These are phyloP conservation scores for Backusella liffmaniae DNA, from an alignment of 192 early-diverging fungal genomes.

Conservation along the genomic window DNA sequence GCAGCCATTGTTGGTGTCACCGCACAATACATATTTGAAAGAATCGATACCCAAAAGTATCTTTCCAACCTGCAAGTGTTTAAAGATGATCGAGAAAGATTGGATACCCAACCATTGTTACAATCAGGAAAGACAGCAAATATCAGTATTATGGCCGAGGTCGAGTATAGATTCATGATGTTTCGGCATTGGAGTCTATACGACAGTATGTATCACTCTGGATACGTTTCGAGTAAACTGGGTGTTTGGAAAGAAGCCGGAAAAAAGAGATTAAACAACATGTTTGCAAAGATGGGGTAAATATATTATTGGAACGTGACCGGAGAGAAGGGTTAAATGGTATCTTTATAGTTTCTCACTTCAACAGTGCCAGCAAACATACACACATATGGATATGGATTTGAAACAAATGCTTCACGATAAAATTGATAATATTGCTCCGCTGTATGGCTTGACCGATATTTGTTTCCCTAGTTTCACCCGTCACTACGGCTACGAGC, in stretches of 20 bases:
- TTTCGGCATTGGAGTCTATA: constrained; percentile 92
- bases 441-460: constrained; percentile 78
- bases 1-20: constrained; percentile 79
- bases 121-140: constrained; percentile 35
- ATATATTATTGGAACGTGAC: background rate
- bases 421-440: constrained; percentile 68
- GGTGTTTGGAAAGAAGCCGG: constrained; percentile 90
- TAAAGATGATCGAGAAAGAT: constrained; percentile 70
- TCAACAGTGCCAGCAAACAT: constrained; percentile 75
- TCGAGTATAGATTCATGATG: constrained; percentile 87
- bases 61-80: constrained; percentile 55
- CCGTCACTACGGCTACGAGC: constrained; percentile 69
- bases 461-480: constrained; percentile 79
- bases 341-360: constrained; percentile 63
- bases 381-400: constrained; percentile 72
- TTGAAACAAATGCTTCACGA: constrained; percentile 66
- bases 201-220: constrained; percentile 84
- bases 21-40: constrained; percentile 74
- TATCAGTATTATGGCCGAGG: constrained; percentile 52
- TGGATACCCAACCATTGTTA: constrained; percentile 25
- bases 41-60: constrained; percentile 70
- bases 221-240: constrained; percentile 82
- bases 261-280: constrained; percentile 70
- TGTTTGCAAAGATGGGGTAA: constrained; percentile 90
- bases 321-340: background rate